Percentiles rank a stretch among this genome's conserved stretches.
phyloP scores from a whole-genome alignment of 257 asterid species.

The Catharanthus roseus region DNA sequence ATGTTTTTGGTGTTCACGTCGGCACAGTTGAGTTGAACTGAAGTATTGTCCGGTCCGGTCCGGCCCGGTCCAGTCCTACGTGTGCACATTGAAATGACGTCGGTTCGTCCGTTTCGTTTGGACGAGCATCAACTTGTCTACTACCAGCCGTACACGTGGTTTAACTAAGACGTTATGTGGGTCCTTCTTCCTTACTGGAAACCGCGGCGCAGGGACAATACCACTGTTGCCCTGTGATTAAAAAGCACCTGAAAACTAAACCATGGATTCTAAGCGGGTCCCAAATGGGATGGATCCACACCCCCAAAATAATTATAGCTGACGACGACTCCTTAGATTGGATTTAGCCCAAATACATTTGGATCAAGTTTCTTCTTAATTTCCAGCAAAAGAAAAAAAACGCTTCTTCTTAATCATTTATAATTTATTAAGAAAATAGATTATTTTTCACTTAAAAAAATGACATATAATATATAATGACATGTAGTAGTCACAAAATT shows the following conservation, averaged over 20 bases:
- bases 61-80: not conserved
- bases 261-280: slow-evolving; percentile 9
- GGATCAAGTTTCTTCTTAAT: too few relatives aligned
- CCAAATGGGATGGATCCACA: not conserved
- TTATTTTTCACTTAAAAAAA: too few relatives aligned
- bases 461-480: too few relatives aligned
- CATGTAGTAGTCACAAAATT: too few relatives aligned
- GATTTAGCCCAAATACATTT: too few relatives aligned
- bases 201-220: slow-evolving; percentile 19
- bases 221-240: not conserved
- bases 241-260: slow-evolving; percentile 17
- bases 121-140: slow-evolving; percentile 12
- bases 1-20: too few relatives aligned
- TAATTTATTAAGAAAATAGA: too few relatives aligned
- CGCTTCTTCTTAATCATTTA: too few relatives aligned
- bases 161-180: not conserved
- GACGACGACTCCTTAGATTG: too few relatives aligned
- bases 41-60: not conserved
- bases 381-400: too few relatives aligned
- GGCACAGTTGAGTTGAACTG: not conserved
- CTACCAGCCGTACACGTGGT: slow-evolving; percentile 13
- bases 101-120: slow-evolving; percentile 18
- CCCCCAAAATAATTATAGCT: too few relatives aligned
- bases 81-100: slow-evolving; percentile 15
- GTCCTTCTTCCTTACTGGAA: slow-evolving; percentile 5